A percentile compares a stretch with the other conserved stretches of the same genome.
phyloP scores from a whole-genome alignment of 208 protist genomes.

The Trypanosoma theileri region DNA sequence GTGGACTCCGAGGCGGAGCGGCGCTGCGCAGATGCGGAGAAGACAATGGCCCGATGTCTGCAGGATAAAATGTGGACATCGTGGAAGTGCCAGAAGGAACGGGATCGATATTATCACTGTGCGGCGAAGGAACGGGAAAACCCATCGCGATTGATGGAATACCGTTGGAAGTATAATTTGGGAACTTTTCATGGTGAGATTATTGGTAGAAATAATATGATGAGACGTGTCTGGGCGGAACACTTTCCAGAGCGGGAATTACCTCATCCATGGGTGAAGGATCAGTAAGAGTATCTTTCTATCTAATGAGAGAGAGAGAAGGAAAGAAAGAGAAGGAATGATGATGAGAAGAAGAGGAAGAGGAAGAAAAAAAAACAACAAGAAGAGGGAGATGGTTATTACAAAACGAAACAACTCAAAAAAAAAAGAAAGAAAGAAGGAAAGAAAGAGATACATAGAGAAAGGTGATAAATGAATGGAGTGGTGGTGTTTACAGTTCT shows the following conservation, averaged over 20 bases:
- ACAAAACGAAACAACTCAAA: neutral
- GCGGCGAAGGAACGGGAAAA: constrained; percentile 42
- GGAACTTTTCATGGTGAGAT: constrained; percentile 79
- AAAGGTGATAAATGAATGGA: neutral
- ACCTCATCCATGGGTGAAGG: constrained; percentile 81
- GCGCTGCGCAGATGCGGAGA: constrained; percentile 71
- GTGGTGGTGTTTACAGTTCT: neutral
- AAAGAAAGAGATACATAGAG: neutral
- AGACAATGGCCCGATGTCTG: constrained; percentile 80
- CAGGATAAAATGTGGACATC: constrained; percentile 90
- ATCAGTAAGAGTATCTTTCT: constrained; percentile 27
- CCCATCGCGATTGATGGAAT: neutral
- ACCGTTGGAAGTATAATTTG: constrained; percentile 86
- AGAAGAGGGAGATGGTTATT: neutral
- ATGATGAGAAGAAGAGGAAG: constrained; percentile 1
- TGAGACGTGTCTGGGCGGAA: constrained; percentile 68
- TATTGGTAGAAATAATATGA: constrained; percentile 79
- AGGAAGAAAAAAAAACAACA: constrained; percentile 1
- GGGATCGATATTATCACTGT: constrained; percentile 71
- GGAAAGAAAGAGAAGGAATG: neutral
- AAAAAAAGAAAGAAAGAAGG: neutral
- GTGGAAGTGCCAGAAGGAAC: constrained; percentile 90
- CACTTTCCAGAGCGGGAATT: constrained; percentile 81
- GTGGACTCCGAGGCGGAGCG: constrained; percentile 61
- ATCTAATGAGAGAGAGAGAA: neutral